Evolutionary conservation across 169 alveolate genomes (phyloP).

Genomic region (Plasmodium relictum): DNA sequence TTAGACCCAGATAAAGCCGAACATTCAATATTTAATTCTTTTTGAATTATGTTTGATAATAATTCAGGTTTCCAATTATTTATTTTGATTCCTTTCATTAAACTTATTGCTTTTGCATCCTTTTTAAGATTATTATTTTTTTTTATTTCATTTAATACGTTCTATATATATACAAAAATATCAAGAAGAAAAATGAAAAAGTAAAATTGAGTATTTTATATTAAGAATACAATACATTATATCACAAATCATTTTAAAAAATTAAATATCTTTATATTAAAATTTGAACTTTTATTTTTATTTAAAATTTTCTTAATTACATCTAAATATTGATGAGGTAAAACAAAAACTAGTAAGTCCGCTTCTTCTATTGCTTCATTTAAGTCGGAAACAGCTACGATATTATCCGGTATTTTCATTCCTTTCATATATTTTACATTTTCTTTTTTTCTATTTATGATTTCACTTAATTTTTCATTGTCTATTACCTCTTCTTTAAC

Average conservation of each 20-base stretch:
- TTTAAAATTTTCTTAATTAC: conserved; percentile 41
- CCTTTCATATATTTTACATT: conserved; percentile 93
- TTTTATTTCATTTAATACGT: conserved; percentile 78
- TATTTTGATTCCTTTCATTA: conserved; percentile 90
- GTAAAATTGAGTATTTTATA: background rate
- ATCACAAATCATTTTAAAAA: background rate
- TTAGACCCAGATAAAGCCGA: conserved; percentile 91
- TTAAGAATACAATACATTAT: background rate
- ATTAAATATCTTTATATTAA: background rate
- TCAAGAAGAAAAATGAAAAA: conserved; percentile 3
- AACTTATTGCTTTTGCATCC: conserved; percentile 87
- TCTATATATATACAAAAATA: conserved; percentile 26
- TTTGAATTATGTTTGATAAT: conserved; percentile 83
- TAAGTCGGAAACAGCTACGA: conserved; percentile 90
- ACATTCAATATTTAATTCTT: conserved; percentile 85
- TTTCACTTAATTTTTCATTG: conserved; percentile 89
- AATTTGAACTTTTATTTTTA: background rate
- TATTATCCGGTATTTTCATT: conserved; percentile 89
- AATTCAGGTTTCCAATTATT: conserved; percentile 83
- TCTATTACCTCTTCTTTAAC: conserved; percentile 90
- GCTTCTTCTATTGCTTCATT: conserved; percentile 89
- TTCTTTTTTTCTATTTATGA: conserved; percentile 91
- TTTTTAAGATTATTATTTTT: conserved; percentile 75
- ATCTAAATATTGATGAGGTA: conserved; percentile 93
- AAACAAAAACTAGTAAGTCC: conserved; percentile 89